phyloP scores from a whole-genome alignment of 2,329 filamentous ascomycete genomes.

The Sphaerulina vaccinii region DNA sequence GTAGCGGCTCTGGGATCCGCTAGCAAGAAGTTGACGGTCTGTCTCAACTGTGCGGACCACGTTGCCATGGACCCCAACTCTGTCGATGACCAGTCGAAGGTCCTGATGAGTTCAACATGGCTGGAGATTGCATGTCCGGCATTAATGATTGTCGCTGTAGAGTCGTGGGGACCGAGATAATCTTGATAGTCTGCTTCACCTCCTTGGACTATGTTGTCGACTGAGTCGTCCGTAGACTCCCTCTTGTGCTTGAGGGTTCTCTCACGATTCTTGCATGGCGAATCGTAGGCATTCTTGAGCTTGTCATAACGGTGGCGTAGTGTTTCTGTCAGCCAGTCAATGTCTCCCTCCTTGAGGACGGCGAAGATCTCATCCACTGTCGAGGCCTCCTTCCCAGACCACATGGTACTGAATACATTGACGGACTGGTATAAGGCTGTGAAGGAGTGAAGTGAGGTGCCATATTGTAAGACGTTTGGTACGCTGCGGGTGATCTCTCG shows the following conservation, averaged over 20 bases:
- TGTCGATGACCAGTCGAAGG: slow-evolving; percentile 23
- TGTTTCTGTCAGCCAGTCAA: slow-evolving; percentile 15
- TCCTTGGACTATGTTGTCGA: not conserved
- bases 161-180: slow-evolving; percentile 17
- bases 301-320: slow-evolving; percentile 5
- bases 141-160: slow-evolving; percentile 12
- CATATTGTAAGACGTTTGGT: not conserved
- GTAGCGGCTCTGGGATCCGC: slow-evolving; percentile 21
- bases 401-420: slow-evolving; percentile 6
- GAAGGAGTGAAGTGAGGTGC: not conserved
- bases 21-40: slow-evolving; percentile 23
- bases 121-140: slow-evolving; percentile 9
- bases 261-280: not conserved
- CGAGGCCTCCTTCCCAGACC: slow-evolving; percentile 11
- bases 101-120: slow-evolving; percentile 20
- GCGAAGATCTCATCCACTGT: slow-evolving; percentile 12
- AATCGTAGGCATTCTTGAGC: not conserved
- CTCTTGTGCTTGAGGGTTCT: slow-evolving; percentile 11
- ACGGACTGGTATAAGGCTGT: not conserved
- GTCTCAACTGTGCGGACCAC: slow-evolving; percentile 20
- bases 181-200: not conserved
- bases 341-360: slow-evolving; percentile 8
- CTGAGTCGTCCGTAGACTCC: slow-evolving; percentile 5
- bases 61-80: slow-evolving; percentile 19
- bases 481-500: no score